Evolutionary conservation across 495 filamentous ascomycete genomes (phyloP).

Genomic region (Xylaria scruposa): DNA sequence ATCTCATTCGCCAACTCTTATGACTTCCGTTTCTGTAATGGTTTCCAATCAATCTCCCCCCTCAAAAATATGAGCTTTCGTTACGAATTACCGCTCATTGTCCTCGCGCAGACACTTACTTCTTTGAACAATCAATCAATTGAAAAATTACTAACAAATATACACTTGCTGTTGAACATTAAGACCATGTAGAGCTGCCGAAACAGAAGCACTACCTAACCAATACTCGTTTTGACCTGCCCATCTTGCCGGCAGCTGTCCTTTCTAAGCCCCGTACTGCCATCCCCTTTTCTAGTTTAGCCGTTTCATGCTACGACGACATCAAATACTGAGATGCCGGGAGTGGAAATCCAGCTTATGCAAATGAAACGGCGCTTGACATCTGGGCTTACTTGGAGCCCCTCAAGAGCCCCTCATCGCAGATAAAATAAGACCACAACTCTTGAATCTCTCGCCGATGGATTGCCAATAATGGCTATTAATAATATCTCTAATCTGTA

Average conservation of each 20-base stretch:
- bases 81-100: too few species aligned
- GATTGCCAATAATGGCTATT: slow-evolving; percentile 14
- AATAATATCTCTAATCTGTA: neutral
- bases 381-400: neutral
- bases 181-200: neutral
- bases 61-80: too few species aligned
- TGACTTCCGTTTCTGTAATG: neutral
- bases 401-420: slow-evolving; percentile 11
- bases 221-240: neutral
- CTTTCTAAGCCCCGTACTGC: neutral
- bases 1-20: neutral
- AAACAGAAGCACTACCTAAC: neutral
- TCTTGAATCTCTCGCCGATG: neutral
- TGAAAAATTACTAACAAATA: neutral
- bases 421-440: neutral
- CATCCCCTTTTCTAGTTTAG: neutral
- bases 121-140: neutral
- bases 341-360: neutral
- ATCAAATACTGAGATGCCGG: neutral
- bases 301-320: neutral
- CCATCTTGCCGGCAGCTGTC: neutral
- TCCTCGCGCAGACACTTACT: neutral
- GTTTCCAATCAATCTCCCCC: neutral
- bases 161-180: neutral
- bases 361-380: neutral